A percentile compares a stretch with the other conserved stretches of the same genome.
These are phyloP conservation scores for Fusarium succisae DNA, from an alignment of 2,329 filamentous ascomycete genomes.

Conservation along the genomic window DNA sequence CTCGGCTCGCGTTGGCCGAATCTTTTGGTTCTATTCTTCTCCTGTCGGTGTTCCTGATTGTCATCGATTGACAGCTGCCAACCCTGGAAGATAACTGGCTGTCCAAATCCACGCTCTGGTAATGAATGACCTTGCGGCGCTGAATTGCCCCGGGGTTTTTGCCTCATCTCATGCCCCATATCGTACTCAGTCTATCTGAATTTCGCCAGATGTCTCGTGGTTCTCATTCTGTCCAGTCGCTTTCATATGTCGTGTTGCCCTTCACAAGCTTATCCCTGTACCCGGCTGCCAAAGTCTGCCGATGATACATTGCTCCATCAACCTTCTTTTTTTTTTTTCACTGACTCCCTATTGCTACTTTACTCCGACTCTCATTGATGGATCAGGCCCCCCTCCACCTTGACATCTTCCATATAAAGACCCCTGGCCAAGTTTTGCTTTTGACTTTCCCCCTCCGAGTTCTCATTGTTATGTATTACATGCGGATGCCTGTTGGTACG, in stretches of 20 bases:
- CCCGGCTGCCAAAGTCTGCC: conserved; percentile 3
- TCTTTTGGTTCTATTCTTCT: conserved; percentile 9
- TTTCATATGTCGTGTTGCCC: conserved; percentile 27
- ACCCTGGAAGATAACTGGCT: conserved; percentile 17
- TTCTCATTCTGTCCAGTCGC: conserved; percentile 25
- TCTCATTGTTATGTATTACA: not conserved
- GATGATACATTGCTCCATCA: conserved; percentile 30
- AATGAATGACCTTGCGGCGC: conserved; percentile 19
- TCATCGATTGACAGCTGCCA: conserved; percentile 1
- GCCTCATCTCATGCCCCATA: conserved; percentile 22
- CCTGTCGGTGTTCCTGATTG: conserved; percentile 12
- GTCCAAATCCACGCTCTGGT: not conserved
- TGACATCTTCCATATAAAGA: conserved; percentile 21
- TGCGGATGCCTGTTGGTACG: conserved; percentile 1
- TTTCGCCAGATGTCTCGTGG: conserved; percentile 9
- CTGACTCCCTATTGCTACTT: conserved; percentile 11
- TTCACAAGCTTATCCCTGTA: conserved; percentile 36
- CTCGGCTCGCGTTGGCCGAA: conserved; percentile 13
- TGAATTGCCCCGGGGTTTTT: conserved; percentile 16
- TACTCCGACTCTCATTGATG: conserved; percentile 3
- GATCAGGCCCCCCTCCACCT: conserved; percentile 13
- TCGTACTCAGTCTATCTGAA: conserved; percentile 23
- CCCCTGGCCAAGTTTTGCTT: conserved; percentile 33
- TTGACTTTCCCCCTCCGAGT: conserved; percentile 21
- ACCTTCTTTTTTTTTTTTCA: conserved; percentile 2